Base-by-base conservation (phyloP, 257 asterid genomes). In the Pogostemon cablin region DNA sequence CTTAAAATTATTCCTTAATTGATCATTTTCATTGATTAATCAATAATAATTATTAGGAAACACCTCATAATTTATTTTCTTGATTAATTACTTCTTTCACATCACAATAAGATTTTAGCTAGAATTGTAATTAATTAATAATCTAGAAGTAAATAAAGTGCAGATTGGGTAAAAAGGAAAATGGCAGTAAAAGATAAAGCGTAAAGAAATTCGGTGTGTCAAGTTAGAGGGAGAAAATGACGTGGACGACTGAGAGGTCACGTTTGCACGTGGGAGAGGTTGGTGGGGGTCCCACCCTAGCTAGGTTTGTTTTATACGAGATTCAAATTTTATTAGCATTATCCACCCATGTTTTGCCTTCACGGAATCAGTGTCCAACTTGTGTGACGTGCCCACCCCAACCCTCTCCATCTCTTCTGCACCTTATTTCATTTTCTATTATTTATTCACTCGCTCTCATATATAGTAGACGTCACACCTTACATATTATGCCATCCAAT, bases 141-240 rank as follows among this genome's bases (percentile, higher is more conserved):
- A 25, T 25, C 32, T 25, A 25, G 32, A 25, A 49, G 40, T 41
- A 48, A 34, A 38, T 8, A 44, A 43, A 58, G 52, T 17, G 17
- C 5, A 48, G 58, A 12, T 7, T 20, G 1, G 1, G 32, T 25
- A 0, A 46, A 49, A 62, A 3, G 17, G 35, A 63, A 49, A 62
- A 3, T 10, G 35, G 55, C 11, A 6, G 15, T n/a, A 20, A 32
- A 11, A n/a, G 32, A 25, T 25, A 37, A 53, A 7, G 70, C 41
- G 46, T 43, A 4, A 2, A 25, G 46, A 57, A 69, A 57, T 32
- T 66, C 34, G 62, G 47, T 65, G 65, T 43, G 62, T 0, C 0
- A 49, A 60, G 3, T 59, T 62, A 3, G 40, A 35, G 50, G 71
- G 62, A 64, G 76, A 78, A 63, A 78, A 57, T 64, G 79, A 73